Conservation (phyloP, 495 filamentous ascomycete species). For the Bombardia bombarda region DNA sequence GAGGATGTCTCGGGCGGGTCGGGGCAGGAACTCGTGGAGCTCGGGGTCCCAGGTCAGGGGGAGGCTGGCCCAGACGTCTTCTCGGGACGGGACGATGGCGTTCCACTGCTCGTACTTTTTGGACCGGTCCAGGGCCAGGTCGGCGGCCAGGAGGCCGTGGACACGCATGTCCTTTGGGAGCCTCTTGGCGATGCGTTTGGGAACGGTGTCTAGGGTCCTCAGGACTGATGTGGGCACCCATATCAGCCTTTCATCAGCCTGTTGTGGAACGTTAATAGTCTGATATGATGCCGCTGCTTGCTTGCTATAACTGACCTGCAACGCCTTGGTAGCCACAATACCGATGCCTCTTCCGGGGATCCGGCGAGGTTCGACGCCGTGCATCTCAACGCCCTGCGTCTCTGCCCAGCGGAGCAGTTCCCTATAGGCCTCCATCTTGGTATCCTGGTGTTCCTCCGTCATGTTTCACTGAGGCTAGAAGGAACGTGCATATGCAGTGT, state of each 20-base stretch:
- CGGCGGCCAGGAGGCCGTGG: conserved; percentile 65
- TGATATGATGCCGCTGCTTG: not conserved
- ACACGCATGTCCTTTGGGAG: conserved; percentile 47
- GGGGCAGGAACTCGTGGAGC: conserved; percentile 42
- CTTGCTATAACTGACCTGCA: conserved; percentile 44
- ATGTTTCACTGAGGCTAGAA: not conserved
- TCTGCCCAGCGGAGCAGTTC: conserved; percentile 57
- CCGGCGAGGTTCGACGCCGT: conserved; percentile 49
- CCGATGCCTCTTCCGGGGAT: conserved; percentile 65
- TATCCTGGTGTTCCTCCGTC: not conserved
- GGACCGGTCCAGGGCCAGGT: conserved; percentile 46
- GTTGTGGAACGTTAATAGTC: conserved; percentile 12
- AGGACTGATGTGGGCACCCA: conserved; percentile 59
- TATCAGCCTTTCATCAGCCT: no score
- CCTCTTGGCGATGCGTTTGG: conserved; percentile 37
- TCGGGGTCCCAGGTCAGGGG: conserved; percentile 59
- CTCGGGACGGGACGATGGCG: conserved; percentile 55
- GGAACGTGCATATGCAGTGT: not conserved
- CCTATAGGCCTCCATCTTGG: conserved; percentile 29
- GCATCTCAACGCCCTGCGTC: conserved; percentile 46
- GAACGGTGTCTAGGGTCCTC: conserved; percentile 52
- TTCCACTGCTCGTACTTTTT: conserved; percentile 47
- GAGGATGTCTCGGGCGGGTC: conserved; percentile 41
- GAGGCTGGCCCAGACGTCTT: conserved; percentile 53
- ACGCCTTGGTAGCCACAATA: conserved; percentile 56